A percentile compares a stretch with the other conserved stretches of the same genome.
These are phyloP conservation scores for Pythium monospermum DNA, from an alignment of 352 stramenopile species.

Conservation along the genomic window DNA sequence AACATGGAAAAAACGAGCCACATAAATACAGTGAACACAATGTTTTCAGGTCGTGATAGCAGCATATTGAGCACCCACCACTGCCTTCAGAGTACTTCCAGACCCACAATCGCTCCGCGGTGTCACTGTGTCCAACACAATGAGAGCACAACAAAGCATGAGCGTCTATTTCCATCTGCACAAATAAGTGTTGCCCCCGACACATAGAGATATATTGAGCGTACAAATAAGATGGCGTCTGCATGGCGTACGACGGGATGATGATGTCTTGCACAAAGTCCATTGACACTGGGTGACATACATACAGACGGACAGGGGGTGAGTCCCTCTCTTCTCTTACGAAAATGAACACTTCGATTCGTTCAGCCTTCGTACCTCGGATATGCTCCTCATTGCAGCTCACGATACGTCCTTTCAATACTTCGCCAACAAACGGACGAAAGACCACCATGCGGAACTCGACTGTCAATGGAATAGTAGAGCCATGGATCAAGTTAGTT, in stretches of 20 bases:
- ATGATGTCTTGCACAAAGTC: slow-evolving; percentile 90
- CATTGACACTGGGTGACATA: slow-evolving; percentile 88
- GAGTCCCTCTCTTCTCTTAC: too few species aligned
- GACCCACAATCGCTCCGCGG: slow-evolving; percentile 72
- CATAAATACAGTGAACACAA: too few species aligned
- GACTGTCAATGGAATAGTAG: slow-evolving; percentile 30
- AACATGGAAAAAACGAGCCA: background rate
- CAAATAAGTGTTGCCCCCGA: too few species aligned
- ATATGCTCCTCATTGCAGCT: slow-evolving; percentile 89
- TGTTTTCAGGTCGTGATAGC: background rate
- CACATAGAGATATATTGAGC: too few species aligned
- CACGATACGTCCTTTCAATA: slow-evolving; percentile 85
- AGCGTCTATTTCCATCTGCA: background rate
- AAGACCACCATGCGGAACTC: slow-evolving; percentile 90
- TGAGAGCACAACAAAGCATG: too few species aligned
- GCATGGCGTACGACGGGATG: slow-evolving; percentile 83
- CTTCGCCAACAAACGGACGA: slow-evolving; percentile 82
- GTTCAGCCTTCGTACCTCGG: slow-evolving; percentile 46
- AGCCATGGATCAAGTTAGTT: background rate
- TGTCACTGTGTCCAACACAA: slow-evolving; percentile 42
- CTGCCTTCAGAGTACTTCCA: slow-evolving; percentile 86
- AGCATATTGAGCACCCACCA: slow-evolving; percentile 25
- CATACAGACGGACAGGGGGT: too few species aligned
- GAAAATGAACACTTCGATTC: too few species aligned
- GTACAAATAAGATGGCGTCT: slow-evolving; percentile 86